Evolutionary conservation across 2,329 filamentous ascomycete species (phyloP).

Genomic region (Diaporthe sp.): DNA sequence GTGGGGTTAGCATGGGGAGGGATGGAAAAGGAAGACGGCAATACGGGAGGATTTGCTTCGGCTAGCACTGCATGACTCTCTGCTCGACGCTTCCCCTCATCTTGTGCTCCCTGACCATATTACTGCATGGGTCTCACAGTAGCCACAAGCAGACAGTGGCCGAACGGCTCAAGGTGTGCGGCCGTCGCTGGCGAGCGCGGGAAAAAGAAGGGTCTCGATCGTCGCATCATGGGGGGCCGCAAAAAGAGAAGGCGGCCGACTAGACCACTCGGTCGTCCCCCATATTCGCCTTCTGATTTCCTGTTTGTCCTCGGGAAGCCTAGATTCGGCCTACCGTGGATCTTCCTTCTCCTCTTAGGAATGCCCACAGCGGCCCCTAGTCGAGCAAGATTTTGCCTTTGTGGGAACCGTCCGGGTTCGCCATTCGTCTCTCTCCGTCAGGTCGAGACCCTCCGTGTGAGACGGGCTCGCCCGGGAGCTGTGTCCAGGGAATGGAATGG

Average conservation of each 20-base stretch:
- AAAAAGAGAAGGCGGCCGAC: not conserved
- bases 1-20: slow-evolving; percentile 31
- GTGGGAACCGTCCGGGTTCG: slow-evolving; percentile 36
- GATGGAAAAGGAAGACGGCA: slow-evolving; percentile 23
- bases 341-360: slow-evolving; percentile 13
- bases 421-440: slow-evolving; percentile 18
- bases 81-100: slow-evolving; percentile 41
- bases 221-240: slow-evolving; percentile 16
- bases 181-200: slow-evolving; percentile 11
- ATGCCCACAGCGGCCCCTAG: slow-evolving; percentile 27
- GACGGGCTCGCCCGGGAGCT: slow-evolving; percentile 40
- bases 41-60: slow-evolving; percentile 37
- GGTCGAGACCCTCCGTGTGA: slow-evolving; percentile 17
- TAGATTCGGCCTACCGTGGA: slow-evolving; percentile 31
- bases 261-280: slow-evolving; percentile 11
- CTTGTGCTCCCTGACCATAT: slow-evolving; percentile 39
- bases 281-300: slow-evolving; percentile 14
- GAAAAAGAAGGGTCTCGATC: slow-evolving; percentile 32
- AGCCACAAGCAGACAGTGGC: slow-evolving; percentile 21
- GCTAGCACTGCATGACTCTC: slow-evolving; percentile 34
- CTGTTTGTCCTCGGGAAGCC: slow-evolving; percentile 35
- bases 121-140: slow-evolving; percentile 33
- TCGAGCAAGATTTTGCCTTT: slow-evolving; percentile 36
- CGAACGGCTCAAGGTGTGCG: slow-evolving; percentile 2
- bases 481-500: slow-evolving; percentile 6